A percentile compares a stretch with the other conserved stretches of the same genome.
phyloP scores from a whole-genome alignment of 176 grass and related monocot genomes.

The Musa beccarii region DNA sequence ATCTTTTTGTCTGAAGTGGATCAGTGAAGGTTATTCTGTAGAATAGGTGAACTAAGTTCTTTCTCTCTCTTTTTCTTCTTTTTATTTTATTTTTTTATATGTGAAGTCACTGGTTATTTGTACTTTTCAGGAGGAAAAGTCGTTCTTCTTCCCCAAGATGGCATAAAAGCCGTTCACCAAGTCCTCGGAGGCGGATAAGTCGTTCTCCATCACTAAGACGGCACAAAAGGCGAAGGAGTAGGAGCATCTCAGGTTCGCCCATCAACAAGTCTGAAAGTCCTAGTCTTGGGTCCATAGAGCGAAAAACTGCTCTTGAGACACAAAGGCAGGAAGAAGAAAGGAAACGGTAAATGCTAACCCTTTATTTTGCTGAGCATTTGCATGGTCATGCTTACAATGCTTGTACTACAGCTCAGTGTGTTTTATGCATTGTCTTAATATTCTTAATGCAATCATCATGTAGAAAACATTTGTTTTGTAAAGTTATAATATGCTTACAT shows the following conservation, averaged over 20 bases:
- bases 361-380: slow-evolving; percentile 20
- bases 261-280: slow-evolving; percentile 35
- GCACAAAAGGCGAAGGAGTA: slow-evolving; percentile 66
- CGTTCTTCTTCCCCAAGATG: slow-evolving; percentile 60
- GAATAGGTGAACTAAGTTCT: background rate
- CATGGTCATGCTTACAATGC: slow-evolving; percentile 12
- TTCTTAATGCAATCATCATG: too few relatives aligned
- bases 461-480: too few relatives aligned
- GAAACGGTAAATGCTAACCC: slow-evolving; percentile 79
- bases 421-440: background rate
- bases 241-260: slow-evolving; percentile 38
- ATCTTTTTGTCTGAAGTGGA: slow-evolving; percentile 46
- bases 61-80: background rate
- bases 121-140: slow-evolving; percentile 64
- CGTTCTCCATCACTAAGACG: slow-evolving; percentile 41
- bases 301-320: slow-evolving; percentile 59
- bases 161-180: slow-evolving; percentile 41
- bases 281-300: slow-evolving; percentile 30
- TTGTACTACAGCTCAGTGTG: background rate
- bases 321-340: slow-evolving; percentile 85
- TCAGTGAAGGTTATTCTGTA: slow-evolving; percentile 37
- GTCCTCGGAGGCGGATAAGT: slow-evolving; percentile 46
- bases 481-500: too few relatives aligned
- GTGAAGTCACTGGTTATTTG: background rate
- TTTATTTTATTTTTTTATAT: background rate